These are phyloP conservation scores for Selaginella moellendorffii DNA, from an alignment of 75 land plant genomes.

Conservation along the genomic window DNA sequence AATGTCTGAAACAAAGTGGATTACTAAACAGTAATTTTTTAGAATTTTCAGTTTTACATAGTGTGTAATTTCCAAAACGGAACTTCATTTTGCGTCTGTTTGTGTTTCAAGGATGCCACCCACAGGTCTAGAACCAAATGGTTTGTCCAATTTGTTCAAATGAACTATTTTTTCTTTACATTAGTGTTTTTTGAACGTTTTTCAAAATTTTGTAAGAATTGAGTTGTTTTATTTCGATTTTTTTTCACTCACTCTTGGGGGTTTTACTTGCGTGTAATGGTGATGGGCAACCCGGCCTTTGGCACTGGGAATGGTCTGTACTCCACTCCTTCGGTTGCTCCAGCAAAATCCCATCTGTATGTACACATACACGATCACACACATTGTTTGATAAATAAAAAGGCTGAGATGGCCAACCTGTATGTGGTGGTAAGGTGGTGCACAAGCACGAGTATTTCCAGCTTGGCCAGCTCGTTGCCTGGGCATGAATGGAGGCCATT, in stretches of 20 bases:
- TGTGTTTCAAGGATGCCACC: too few species aligned
- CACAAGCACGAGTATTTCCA: conserved; percentile 58
- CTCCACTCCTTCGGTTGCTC: conserved; percentile 40
- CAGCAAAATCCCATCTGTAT: conserved; percentile 56
- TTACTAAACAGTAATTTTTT: too few species aligned
- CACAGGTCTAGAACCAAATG: too few species aligned
- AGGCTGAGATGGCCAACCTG: conserved; percentile 25
- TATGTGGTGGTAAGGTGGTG: conserved; percentile 75
- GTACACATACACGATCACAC: neutral
- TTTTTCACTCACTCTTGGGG: neutral
- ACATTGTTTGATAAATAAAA: neutral
- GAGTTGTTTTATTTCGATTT: too few species aligned
- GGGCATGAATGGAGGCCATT: conserved; percentile 83
- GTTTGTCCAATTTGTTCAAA: too few species aligned
- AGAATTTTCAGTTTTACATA: too few species aligned
- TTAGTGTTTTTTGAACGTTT: too few species aligned
- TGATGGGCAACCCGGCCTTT: conserved; percentile 36
- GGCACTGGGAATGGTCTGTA: conserved; percentile 81
- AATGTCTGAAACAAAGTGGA: too few species aligned
- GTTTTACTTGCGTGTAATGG: neutral
- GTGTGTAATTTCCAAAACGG: too few species aligned
- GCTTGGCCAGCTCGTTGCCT: conserved; percentile 84
- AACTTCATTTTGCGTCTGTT: too few species aligned
- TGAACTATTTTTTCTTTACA: too few species aligned
- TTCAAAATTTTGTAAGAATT: too few species aligned